Base-by-base conservation (phyloP, 2,329 filamentous ascomycete genomes). In the Penicillium sp. region DNA sequence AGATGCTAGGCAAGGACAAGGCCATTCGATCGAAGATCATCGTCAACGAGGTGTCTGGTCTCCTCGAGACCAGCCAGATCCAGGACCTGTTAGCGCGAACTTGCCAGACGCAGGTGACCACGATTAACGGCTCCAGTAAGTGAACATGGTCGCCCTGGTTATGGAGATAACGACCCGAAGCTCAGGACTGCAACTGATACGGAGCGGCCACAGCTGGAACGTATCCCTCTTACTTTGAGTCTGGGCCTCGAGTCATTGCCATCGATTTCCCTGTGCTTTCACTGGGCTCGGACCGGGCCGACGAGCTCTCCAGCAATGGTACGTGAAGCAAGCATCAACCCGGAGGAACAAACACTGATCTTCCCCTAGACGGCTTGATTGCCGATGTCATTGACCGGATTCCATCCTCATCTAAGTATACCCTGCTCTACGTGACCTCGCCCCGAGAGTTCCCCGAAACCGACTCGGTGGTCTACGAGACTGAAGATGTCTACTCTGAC, bases 401-500 rank as follows among this genome's bases (percentile, higher is more conserved):
- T n/a, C 70, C 73, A n/a, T 63, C 62, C 9, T 64, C 71, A 9
- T 75, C 76, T 51, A 76, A 76, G 52, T 91, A 87, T 69, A 93
- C 88, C 0, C 76, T 95, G 47, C 73, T 95, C 53, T 88, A 90
- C 66, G 78, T 82, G 40, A 87, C 85, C 6, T 83, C 81, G 0
- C 81, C 84, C 1, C 68, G 69, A 33, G 62, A 68, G 35, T 62
- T 62, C 56, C 61, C 57, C 27, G 57, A 63, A 41, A 48, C 58
- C 34, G 62, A 60, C 35, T 55, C 61, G 11, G 48, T 58, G 6
- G 53, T 75, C 11, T 93, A 94, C 67, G 79, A 88, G 56, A 76
- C 81, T 43, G 73, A 82, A 39, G 75, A 82, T 3, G 55, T 52
- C n/a, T 63, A 63, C 60, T 73, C 78, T 46, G 77, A 82, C 43